Conservation (phyloP, 768 basidiomycete genomes). For the Amyloporia xantha region DNA sequence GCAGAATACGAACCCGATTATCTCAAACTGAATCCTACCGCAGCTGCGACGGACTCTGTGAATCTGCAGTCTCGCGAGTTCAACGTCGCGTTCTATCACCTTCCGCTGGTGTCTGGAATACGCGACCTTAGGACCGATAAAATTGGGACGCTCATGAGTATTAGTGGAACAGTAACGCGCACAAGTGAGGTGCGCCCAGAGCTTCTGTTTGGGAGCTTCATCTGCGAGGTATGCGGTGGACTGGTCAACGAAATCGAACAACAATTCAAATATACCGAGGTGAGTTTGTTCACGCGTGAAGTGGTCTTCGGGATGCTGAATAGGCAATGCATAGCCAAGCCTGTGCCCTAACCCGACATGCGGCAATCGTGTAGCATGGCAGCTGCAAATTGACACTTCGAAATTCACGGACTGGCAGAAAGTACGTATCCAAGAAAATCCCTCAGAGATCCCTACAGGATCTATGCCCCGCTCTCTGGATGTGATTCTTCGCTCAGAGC, state of each 20-base stretch:
- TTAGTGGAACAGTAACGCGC: constrained; percentile 94
- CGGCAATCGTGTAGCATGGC: constrained; percentile 85
- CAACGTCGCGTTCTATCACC: constrained; percentile 89
- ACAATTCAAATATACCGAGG: constrained; percentile 99
- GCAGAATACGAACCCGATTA: constrained; percentile 89
- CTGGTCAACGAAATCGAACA: constrained; percentile 92
- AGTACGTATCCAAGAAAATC: constrained; percentile 97
- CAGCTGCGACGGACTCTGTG: constrained; percentile 79
- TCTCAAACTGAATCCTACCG: constrained; percentile 87
- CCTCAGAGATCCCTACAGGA: constrained; percentile 97
- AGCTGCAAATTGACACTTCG: constrained; percentile 90
- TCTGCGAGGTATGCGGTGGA: constrained; percentile 84
- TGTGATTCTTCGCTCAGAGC: constrained; percentile 89
- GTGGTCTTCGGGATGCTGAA: not conserved
- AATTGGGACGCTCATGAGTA: constrained; percentile 91
- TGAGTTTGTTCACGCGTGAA: constrained; percentile 25
- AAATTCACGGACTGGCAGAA: constrained; percentile 99
- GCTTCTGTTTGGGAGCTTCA: constrained; percentile 87
- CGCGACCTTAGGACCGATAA: constrained; percentile 88
- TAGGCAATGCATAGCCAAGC: constrained; percentile 52
- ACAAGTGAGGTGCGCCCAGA: constrained; percentile 98
- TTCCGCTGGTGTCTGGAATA: constrained; percentile 91
- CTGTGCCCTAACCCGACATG: constrained; percentile 94
- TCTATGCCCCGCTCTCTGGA: constrained; percentile 97
- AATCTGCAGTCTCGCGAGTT: constrained; percentile 93